Base-by-base conservation (phyloP, 1,284 basidiomycete species). In the Moesziomyces globuligerus region DNA sequence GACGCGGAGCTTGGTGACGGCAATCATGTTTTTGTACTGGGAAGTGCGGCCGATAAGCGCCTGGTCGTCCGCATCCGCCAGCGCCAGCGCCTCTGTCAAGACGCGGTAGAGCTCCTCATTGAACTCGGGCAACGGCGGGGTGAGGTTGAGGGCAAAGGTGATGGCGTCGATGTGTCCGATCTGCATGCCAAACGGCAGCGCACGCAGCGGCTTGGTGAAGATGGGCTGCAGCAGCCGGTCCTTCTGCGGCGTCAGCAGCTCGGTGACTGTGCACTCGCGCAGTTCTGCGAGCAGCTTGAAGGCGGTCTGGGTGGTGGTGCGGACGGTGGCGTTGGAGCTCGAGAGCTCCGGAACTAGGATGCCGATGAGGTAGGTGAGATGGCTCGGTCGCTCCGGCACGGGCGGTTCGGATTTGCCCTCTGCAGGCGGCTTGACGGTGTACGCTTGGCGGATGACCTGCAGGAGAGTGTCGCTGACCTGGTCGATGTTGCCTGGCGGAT, bases 161-260 rank as follows among this genome's bases (percentile, higher is more conserved):
- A 99, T 89, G 11, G 94, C 94, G 80, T 98, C 96, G 57, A 99
- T 94, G 87, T 98, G 94, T 28, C 94, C 96, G 56, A 98, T 97
- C 83, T 99, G 96, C 83, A 95, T 93, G 15, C 91, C 88, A 81
- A 98, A 95, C 1, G 94, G 94, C 18, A 99, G 87, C 0, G 96
- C 96, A 53, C 96, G 88, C n/a, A 99, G 86, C 18, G 96, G 96
- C 82, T 98, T 98, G 24, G 91, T 92, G 84, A 93, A 98, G 76
- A 99, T 95, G 1, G 91, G 90, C 18, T 88, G 88, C 46, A 98
- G 86, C 81, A 98, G 89, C 15, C 94, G 90, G 59, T 93, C 91
- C 46, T 93, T 90, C 73, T 94, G 92, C 2, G 92, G 91, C 73
- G 89, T 84, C 44, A 98, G 86, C 21, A 98, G 85, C 36, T 94